A percentile compares a stretch with the other conserved stretches of the same genome.
phyloP scores from a whole-genome alignment of 2,329 filamentous ascomycete species.

The Emergomyces africanus region DNA sequence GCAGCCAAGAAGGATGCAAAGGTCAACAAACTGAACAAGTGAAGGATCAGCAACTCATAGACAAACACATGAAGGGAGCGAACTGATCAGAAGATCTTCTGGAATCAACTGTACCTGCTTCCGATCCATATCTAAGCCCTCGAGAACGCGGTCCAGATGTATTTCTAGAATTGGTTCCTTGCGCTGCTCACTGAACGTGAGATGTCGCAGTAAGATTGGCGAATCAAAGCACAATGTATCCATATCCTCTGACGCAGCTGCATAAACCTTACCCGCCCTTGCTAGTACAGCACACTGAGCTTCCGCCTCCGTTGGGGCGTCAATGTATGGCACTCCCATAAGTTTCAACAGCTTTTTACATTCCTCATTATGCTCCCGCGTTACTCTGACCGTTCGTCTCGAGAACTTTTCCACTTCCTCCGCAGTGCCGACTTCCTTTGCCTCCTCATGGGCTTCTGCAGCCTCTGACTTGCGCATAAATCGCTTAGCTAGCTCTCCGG shows the following conservation, averaged over 20 bases:
- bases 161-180: conserved; percentile 98
- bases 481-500: conserved; percentile 88
- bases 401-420: conserved; percentile 99
- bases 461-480: conserved; percentile 93
- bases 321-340: conserved; percentile 92
- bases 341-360: conserved; percentile 82
- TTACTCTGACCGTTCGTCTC: conserved; percentile 80
- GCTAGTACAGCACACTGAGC: conserved; percentile 90
- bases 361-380: conserved; percentile 91
- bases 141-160: conserved; percentile 70
- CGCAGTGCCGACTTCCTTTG: conserved; percentile 91
- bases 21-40: conserved; percentile 68
- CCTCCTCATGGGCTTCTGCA: conserved; percentile 78
- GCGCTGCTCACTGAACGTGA: conserved; percentile 93
- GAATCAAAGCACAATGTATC: conserved; percentile 93
- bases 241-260: conserved; percentile 96
- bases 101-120: conserved; percentile 50
- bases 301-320: conserved; percentile 93
- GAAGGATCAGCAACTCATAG: conserved; percentile 4
- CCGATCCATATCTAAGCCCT: conserved; percentile 77
- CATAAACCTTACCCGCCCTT: conserved; percentile 86
- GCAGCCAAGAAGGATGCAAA: conserved; percentile 94
- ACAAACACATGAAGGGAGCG: not conserved
- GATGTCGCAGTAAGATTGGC: conserved; percentile 77
- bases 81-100: not conserved